A percentile compares a stretch with the other conserved stretches of the same genome.
phyloP scores from a whole-genome alignment of 495 filamentous ascomycete species.

The Neurospora discreta region DNA sequence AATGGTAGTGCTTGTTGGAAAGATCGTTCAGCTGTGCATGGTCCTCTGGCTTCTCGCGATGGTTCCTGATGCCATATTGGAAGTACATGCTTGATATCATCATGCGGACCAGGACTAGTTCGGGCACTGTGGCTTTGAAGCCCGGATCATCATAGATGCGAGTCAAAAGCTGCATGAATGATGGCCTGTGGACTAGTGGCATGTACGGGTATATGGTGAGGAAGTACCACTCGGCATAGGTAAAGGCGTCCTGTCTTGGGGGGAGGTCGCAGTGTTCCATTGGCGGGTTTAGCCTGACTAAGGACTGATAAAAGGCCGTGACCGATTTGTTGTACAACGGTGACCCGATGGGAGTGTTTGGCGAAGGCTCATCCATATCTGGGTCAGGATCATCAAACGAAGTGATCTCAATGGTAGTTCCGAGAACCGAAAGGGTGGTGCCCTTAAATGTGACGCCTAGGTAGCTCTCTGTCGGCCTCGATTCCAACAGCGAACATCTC shows the following conservation, averaged over 20 bases:
- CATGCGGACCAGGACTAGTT: slow-evolving; percentile 65
- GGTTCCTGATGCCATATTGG: slow-evolving; percentile 55
- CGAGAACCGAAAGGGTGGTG: slow-evolving; percentile 60
- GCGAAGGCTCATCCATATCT: slow-evolving; percentile 49
- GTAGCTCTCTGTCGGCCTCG: slow-evolving; percentile 53
- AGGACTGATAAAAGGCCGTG: slow-evolving; percentile 50
- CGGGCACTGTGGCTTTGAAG: slow-evolving; percentile 48
- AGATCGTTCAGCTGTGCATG: slow-evolving; percentile 41
- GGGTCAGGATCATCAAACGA: slow-evolving; percentile 52
- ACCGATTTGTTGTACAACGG: slow-evolving; percentile 58
- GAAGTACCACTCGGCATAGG: slow-evolving; percentile 62
- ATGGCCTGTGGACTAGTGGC: slow-evolving; percentile 59
- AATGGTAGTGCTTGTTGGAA: slow-evolving; percentile 68
- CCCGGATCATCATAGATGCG: slow-evolving; percentile 51
- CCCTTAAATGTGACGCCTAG: slow-evolving; percentile 63
- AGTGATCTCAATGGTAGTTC: slow-evolving; percentile 65
- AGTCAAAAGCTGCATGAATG: slow-evolving; percentile 49
- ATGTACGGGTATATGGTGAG: slow-evolving; percentile 59
- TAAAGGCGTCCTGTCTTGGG: slow-evolving; percentile 42
- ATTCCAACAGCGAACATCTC: slow-evolving; percentile 18
- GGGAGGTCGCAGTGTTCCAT: slow-evolving; percentile 46
- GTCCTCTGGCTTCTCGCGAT: slow-evolving; percentile 37
- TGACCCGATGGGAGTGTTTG: slow-evolving; percentile 26
- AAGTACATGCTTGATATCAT: slow-evolving; percentile 60
- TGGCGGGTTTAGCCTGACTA: slow-evolving; percentile 45